Evolutionary conservation across 257 asterid species (phyloP).

Genomic region (Leptodermis oblonga): DNA sequence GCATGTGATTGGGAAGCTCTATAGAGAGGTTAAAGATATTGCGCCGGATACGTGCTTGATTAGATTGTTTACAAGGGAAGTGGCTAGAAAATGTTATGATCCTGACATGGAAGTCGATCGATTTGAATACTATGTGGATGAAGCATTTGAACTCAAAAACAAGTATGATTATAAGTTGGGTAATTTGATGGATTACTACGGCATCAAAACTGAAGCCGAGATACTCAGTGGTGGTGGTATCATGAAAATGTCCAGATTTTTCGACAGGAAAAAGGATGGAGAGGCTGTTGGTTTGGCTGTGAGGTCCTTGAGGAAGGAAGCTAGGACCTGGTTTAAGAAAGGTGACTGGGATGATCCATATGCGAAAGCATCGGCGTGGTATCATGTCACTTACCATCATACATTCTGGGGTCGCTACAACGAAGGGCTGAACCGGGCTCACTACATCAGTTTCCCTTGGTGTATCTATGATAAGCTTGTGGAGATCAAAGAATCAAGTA

Average conservation of each 20-base stretch:
- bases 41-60: slow-evolving; percentile 37
- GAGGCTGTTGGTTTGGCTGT: slow-evolving; percentile 68
- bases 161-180: slow-evolving; percentile 81
- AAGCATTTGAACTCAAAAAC: slow-evolving; percentile 53
- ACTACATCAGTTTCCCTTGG: slow-evolving; percentile 83
- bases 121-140: slow-evolving; percentile 49
- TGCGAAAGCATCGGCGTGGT: slow-evolving; percentile 91
- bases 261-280: slow-evolving; percentile 71
- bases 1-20: slow-evolving; percentile 75
- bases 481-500: slow-evolving; percentile 40
- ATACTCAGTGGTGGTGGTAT: slow-evolving; percentile 70
- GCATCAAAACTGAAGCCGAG: slow-evolving; percentile 82
- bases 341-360: slow-evolving; percentile 39
- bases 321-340: slow-evolving; percentile 56
- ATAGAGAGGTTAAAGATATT: slow-evolving; percentile 50
- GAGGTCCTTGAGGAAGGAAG: slow-evolving; percentile 69
- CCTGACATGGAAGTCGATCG: slow-evolving; percentile 63
- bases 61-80: slow-evolving; percentile 49
- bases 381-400: slow-evolving; percentile 70
- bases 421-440: slow-evolving; percentile 54
- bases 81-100: slow-evolving; percentile 56
- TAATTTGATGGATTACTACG: slow-evolving; percentile 79
- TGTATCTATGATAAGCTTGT: slow-evolving; percentile 69
- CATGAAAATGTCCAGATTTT: slow-evolving; percentile 60
- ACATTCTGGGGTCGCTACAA: slow-evolving; percentile 62